Percentiles rank a stretch among this genome's conserved stretches.
Evolutionary conservation across 192 early-diverging fungal genomes (phyloP).

Genomic region (Thamnidium elegans): DNA sequence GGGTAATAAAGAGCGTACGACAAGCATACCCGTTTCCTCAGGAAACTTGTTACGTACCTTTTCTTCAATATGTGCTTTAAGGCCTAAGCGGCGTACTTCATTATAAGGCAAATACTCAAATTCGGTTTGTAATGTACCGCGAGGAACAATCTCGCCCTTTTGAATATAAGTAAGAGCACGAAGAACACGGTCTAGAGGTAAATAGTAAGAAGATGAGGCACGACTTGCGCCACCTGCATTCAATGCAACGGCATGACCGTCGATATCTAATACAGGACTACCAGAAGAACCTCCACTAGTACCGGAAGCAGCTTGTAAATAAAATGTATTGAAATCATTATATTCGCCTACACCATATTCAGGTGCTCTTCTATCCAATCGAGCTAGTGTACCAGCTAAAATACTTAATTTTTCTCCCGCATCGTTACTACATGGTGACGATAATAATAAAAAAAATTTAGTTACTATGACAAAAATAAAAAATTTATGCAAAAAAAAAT

Average conservation of each 20-base stretch:
- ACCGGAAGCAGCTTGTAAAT: constrained; percentile 70
- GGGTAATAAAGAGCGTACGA: constrained; percentile 59
- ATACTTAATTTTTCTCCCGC: constrained; percentile 80
- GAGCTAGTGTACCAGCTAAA: constrained; percentile 68
- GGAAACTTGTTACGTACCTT: constrained; percentile 60
- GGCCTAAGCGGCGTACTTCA: constrained; percentile 66
- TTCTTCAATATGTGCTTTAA: constrained; percentile 63
- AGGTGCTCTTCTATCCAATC: constrained; percentile 69
- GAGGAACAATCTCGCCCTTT: constrained; percentile 54
- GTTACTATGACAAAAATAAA: not conserved
- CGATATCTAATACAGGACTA: constrained; percentile 73
- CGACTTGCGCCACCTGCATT: constrained; percentile 69
- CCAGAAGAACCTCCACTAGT: constrained; percentile 78
- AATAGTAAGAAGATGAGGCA: constrained; percentile 69
- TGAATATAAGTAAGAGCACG: constrained; percentile 61
- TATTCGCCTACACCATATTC: constrained; percentile 67
- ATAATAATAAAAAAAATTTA: not conserved
- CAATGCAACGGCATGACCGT: constrained; percentile 74
- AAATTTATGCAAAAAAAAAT: not conserved
- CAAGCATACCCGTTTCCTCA: constrained; percentile 68
- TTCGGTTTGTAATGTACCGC: constrained; percentile 73
- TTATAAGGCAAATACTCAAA: constrained; percentile 72
- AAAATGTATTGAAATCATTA: constrained; percentile 84
- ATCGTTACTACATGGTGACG: constrained; percentile 53
- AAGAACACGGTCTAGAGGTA: constrained; percentile 74